Conservation (phyloP, 495 filamentous ascomycete species). For the Podospora didyma region DNA sequence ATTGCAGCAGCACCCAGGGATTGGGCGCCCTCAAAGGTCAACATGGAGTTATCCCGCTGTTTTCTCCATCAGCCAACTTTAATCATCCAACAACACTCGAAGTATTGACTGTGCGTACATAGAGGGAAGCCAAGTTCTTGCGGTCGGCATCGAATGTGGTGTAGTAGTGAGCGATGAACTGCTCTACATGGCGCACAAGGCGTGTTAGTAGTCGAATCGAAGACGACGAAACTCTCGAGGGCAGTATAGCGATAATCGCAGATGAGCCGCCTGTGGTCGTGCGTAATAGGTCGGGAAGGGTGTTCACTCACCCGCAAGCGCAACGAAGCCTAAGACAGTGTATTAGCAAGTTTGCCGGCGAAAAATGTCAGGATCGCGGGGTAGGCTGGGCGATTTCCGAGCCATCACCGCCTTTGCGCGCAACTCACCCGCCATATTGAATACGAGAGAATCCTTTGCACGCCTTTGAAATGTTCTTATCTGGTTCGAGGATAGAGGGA, state of each 20-base stretch:
- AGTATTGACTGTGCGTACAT: slow-evolving; percentile 54
- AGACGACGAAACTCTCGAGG: background rate
- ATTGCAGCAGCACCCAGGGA: slow-evolving; percentile 58
- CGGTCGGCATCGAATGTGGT: slow-evolving; percentile 72
- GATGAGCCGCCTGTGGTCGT: too few species aligned
- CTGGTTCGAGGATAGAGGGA: background rate
- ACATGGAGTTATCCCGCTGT: slow-evolving; percentile 81
- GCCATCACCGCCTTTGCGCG: background rate
- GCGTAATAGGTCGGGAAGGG: too few species aligned
- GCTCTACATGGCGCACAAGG: slow-evolving; percentile 45
- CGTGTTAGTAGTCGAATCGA: slow-evolving; percentile 2
- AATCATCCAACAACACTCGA: background rate
- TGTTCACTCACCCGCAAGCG: slow-evolving; percentile 26
- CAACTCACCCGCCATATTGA: slow-evolving; percentile 12
- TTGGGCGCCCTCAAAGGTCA: slow-evolving; percentile 78
- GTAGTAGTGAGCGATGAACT: slow-evolving; percentile 90
- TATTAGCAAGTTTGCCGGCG: background rate
- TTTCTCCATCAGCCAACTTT: background rate
- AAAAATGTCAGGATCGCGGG: slow-evolving; percentile 4
- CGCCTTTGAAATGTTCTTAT: background rate
- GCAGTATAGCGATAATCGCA: background rate
- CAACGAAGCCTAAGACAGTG: slow-evolving; percentile 17
- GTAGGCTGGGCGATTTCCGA: background rate
- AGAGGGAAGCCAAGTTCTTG: slow-evolving; percentile 59
- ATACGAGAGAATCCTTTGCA: background rate